Conservation (phyloP, 2,329 filamentous ascomycete genomes). For the Aspergillus niger region DNA sequence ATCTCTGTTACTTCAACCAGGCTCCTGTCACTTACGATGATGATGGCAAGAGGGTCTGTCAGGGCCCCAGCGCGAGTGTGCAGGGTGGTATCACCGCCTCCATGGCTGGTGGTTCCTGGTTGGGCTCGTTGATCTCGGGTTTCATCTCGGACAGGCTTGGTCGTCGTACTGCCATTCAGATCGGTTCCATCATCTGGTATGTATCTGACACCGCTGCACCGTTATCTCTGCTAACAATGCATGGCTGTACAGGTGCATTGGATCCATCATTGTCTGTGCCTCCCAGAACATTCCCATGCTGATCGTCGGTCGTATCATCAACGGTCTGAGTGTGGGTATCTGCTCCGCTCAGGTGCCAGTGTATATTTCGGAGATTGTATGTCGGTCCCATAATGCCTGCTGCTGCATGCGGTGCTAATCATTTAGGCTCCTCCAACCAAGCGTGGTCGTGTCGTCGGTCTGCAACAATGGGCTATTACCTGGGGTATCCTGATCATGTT, state of each 20-base stretch:
- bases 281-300: conserved; percentile 70
- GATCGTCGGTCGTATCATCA: conserved; percentile 69
- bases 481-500: conserved; percentile 72
- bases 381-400: conserved; percentile 52
- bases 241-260: conserved; percentile 47
- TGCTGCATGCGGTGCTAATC: conserved; percentile 51
- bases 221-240: background rate
- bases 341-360: conserved; percentile 70
- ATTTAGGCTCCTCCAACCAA: conserved; percentile 57
- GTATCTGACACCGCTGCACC: conserved; percentile 5
- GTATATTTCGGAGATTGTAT: conserved; percentile 67
- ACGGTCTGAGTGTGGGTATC: conserved; percentile 73
- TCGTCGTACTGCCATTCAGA: conserved; percentile 56
- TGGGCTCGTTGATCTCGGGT: conserved; percentile 59
- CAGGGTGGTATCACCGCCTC: conserved; percentile 73
- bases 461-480: conserved; percentile 75
- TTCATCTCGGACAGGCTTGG: conserved; percentile 60
- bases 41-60: conserved; percentile 29
- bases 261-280: conserved; percentile 62
- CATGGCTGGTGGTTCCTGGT: conserved; percentile 72
- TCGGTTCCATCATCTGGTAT: conserved; percentile 55
- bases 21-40: conserved; percentile 35
- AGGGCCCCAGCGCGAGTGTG: conserved; percentile 52
- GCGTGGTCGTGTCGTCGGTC: conserved; percentile 65
- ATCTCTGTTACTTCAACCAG: conserved; percentile 72